phyloP scores from a whole-genome alignment of 2,329 filamentous ascomycete genomes.

The Tolypocladium inflatum region DNA sequence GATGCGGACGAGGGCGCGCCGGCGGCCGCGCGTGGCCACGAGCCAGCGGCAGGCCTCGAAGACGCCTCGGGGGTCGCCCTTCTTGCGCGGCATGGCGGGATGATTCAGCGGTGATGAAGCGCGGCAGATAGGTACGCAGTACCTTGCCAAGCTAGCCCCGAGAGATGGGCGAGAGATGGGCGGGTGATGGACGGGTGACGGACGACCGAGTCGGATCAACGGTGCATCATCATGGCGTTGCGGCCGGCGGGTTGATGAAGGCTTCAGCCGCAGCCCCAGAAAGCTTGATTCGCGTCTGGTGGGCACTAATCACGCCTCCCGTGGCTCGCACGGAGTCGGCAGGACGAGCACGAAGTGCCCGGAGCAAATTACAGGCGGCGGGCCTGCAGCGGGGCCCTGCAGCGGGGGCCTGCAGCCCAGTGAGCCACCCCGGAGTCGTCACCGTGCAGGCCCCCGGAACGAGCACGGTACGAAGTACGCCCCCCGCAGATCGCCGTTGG shows the following conservation, averaged over 20 bases:
- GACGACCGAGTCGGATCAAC: constrained; percentile 1
- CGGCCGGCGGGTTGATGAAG: not conserved
- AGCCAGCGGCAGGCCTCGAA: constrained; percentile 6
- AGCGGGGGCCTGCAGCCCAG: no score
- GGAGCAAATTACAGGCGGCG: not conserved
- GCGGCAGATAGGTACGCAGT: not conserved
- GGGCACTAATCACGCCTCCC: no score
- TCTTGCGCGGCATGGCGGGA: not conserved
- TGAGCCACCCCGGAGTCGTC: no score
- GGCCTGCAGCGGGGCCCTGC: no score
- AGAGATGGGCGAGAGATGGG: no score
- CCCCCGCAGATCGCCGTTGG: not conserved
- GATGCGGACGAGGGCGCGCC: constrained; percentile 8
- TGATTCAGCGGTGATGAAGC: no score
- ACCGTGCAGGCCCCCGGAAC: no score
- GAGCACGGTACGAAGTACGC: no score
- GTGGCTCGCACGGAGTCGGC: not conserved
- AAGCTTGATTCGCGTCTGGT: not conserved
- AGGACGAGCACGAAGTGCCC: no score
- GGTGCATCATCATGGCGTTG: not conserved
- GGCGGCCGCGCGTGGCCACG: constrained; percentile 9
- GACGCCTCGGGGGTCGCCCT: not conserved
- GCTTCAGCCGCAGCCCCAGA: not conserved
- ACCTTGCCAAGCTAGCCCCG: no score
- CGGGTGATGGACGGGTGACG: no score